phyloP scores from a whole-genome alignment of 2,329 filamentous ascomycete species.

The Thelonectria rubi region DNA sequence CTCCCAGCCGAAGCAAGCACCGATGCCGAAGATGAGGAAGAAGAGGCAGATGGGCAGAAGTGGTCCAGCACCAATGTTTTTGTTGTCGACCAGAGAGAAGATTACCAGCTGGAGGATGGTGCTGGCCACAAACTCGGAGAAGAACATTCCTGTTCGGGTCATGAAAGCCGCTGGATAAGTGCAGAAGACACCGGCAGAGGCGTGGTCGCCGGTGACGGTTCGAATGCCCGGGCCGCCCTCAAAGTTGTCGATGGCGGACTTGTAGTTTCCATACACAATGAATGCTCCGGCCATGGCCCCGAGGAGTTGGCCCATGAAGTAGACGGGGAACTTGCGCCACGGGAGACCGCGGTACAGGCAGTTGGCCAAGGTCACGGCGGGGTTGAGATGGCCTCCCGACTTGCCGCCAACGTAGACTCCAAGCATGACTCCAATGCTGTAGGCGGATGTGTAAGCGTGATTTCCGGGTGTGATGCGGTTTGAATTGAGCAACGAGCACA shows the following conservation, averaged over 20 bases:
- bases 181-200: conserved; percentile 76
- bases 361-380: conserved; percentile 75
- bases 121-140: conserved; percentile 75
- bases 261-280: conserved; percentile 71
- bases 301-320: conserved; percentile 70
- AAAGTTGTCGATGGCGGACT: conserved; percentile 69
- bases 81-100: conserved; percentile 71
- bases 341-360: conserved; percentile 74
- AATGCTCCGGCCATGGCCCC: conserved; percentile 71
- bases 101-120: conserved; percentile 76
- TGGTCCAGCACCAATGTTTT: conserved; percentile 65
- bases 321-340: conserved; percentile 75
- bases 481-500: conserved; percentile 7
- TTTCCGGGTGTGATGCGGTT: neutral
- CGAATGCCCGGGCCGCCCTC: conserved; percentile 69
- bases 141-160: conserved; percentile 73
- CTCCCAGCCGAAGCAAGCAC: conserved; percentile 78
- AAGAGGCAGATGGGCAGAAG: conserved; percentile 69
- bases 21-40: conserved; percentile 78
- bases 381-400: conserved; percentile 74
- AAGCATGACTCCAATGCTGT: conserved; percentile 72
- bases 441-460: conserved; percentile 11
- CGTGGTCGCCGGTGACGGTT: conserved; percentile 66
- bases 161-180: conserved; percentile 76
- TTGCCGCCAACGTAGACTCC: conserved; percentile 73